A percentile compares a stretch with the other conserved stretches of the same genome.
Evolutionary conservation across 1,284 basidiomycete genomes (phyloP).

Genomic region (Erythrobasidium hasegawianum): DNA sequence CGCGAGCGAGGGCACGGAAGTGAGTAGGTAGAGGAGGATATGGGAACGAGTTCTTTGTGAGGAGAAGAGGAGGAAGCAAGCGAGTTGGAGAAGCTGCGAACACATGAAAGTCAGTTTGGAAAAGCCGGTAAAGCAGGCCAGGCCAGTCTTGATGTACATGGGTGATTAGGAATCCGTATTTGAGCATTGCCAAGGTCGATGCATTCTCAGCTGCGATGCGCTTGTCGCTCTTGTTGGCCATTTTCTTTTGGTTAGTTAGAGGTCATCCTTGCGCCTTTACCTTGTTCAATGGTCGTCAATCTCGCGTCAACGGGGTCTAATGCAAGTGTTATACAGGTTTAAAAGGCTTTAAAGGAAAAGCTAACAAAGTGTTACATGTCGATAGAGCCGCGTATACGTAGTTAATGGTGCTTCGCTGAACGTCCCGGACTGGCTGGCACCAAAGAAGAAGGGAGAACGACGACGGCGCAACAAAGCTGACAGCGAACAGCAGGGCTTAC

Average conservation of each 20-base stretch:
- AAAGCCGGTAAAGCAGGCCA: too few species aligned
- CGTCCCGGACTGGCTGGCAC: constrained; percentile 44
- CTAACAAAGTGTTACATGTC: not conserved
- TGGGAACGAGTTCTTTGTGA: constrained; percentile 20
- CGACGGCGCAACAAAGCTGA: constrained; percentile 40
- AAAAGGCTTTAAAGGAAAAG: not conserved
- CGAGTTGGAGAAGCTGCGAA: constrained; percentile 25
- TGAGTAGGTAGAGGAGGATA: constrained; percentile 29
- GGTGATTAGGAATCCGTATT: constrained; percentile 18
- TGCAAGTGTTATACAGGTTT: not conserved
- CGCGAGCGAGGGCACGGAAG: constrained; percentile 19
- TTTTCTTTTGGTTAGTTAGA: too few species aligned
- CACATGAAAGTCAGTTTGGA: not conserved
- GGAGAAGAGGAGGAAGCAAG: constrained; percentile 25
- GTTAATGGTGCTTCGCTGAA: constrained; percentile 45
- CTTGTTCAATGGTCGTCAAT: constrained; percentile 45
- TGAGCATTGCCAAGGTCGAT: constrained; percentile 19
- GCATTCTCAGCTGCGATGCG: constrained; percentile 33
- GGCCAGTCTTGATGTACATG: constrained; percentile 12
- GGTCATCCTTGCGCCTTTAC: not conserved
- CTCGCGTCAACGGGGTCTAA: constrained; percentile 42
- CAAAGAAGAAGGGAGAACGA: constrained; percentile 40
- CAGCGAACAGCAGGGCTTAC: constrained; percentile 42
- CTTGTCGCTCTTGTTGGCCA: constrained; percentile 36
- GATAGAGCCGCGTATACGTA: constrained; percentile 40